Conservation (phyloP, 1,284 basidiomycete genomes). For the Exsudoporus floridanus region DNA sequence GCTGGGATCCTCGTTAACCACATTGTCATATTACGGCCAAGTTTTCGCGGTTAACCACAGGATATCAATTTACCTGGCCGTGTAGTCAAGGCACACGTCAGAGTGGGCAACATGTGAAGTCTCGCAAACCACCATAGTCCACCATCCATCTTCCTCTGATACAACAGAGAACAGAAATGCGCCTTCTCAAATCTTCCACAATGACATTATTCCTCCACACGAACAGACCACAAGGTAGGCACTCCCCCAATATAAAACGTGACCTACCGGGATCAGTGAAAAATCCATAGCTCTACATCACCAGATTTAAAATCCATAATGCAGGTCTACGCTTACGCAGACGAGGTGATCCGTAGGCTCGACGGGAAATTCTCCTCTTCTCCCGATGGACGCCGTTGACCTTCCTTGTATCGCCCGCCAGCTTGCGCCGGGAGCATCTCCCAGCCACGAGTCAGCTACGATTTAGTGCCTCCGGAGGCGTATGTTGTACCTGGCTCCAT, state of each 20-base stretch:
- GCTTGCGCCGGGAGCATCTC: conserved; percentile 1
- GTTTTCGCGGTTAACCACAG: too few relatives aligned
- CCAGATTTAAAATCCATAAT: neutral
- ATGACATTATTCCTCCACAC: neutral
- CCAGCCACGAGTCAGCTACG: neutral
- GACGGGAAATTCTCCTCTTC: neutral
- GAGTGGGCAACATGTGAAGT: neutral
- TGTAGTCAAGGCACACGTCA: neutral
- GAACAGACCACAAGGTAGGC: neutral
- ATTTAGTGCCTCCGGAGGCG: conserved; percentile 4
- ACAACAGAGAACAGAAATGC: neutral
- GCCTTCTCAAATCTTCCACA: neutral
- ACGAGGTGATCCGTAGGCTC: conserved; percentile 6
- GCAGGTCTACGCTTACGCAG: conserved; percentile 8
- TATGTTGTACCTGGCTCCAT: neutral
- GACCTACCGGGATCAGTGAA: neutral
- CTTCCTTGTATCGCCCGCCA: neutral
- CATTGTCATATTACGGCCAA: too few relatives aligned
- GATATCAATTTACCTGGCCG: too few relatives aligned
- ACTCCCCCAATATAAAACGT: conserved; percentile 4
- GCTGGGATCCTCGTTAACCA: too few relatives aligned
- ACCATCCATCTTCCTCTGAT: neutral
- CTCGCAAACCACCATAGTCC: neutral
- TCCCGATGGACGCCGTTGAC: neutral
- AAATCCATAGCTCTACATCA: too few relatives aligned